Evolutionary conservation across 2,329 filamentous ascomycete species (phyloP).

Genomic region (Diaporthe humulicola): DNA sequence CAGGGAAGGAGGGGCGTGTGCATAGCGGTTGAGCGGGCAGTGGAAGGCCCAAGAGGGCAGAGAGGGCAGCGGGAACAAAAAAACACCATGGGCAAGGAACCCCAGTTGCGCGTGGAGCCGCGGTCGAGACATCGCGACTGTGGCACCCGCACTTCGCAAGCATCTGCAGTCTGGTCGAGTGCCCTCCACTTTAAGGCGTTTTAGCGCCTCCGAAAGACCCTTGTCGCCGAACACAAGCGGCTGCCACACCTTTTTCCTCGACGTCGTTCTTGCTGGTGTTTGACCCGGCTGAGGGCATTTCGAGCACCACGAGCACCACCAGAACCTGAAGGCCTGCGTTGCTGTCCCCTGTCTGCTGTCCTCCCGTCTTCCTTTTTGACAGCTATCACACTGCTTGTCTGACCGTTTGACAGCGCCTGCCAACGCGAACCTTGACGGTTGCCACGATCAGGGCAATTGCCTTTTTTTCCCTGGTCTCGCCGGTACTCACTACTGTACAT

Average conservation of each 20-base stretch:
- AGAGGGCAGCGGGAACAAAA: background rate
- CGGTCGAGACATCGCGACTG: conserved; percentile 30
- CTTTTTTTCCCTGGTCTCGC: background rate
- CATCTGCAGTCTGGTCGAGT: conserved; percentile 25
- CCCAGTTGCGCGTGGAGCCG: conserved; percentile 33
- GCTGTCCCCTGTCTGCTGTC: conserved; percentile 2
- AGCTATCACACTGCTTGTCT: conserved; percentile 27
- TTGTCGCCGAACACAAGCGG: conserved; percentile 29
- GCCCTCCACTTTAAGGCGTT: conserved; percentile 31
- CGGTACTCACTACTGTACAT: background rate
- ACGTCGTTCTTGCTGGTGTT: conserved; percentile 7
- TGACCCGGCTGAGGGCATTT: conserved; percentile 11
- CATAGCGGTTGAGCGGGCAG: no score
- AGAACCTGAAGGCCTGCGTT: conserved; percentile 1
- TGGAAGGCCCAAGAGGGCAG: background rate
- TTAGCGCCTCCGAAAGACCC: conserved; percentile 37
- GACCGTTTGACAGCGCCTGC: conserved; percentile 30
- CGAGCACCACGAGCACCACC: background rate
- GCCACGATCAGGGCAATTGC: conserved; percentile 17
- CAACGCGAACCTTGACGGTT: conserved; percentile 12
- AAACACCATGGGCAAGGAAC: conserved; percentile 31
- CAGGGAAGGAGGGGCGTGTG: background rate
- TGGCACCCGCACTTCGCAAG: conserved; percentile 26
- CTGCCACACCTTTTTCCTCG: conserved; percentile 37
- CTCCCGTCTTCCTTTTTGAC: conserved; percentile 22